phyloP scores from a whole-genome alignment of 2,329 filamentous ascomycete genomes.

The Capronia americana region DNA sequence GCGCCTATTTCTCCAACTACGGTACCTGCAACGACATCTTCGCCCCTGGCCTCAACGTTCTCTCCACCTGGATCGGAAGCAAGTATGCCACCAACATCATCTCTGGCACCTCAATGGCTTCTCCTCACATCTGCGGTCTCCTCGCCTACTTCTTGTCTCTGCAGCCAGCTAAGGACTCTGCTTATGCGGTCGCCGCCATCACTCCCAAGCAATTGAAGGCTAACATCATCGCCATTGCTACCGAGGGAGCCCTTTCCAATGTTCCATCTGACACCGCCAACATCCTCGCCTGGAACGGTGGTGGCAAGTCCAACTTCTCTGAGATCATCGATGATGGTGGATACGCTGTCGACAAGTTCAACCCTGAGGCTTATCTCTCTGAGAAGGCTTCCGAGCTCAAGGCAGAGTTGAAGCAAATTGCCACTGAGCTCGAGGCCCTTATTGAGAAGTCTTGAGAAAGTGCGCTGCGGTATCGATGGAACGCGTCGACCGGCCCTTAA shows the following conservation, averaged over 20 bases:
- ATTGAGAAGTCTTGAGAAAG: conserved; percentile 33
- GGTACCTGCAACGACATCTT: conserved; percentile 97
- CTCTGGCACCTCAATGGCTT: conserved; percentile 99
- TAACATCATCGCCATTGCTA: conserved; percentile 82
- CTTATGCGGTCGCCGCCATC: conserved; percentile 86
- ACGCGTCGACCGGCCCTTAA: background rate
- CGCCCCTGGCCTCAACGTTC: conserved; percentile 93
- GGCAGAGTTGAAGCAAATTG: conserved; percentile 41
- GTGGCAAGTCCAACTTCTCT: conserved; percentile 88
- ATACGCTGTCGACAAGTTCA: conserved; percentile 58
- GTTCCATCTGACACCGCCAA: conserved; percentile 88
- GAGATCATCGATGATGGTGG: conserved; percentile 77
- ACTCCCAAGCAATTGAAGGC: conserved; percentile 94
- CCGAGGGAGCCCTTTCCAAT: conserved; percentile 76
- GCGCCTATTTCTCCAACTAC: conserved; percentile 99
- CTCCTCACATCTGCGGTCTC: conserved; percentile 94
- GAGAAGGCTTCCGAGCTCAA: conserved; percentile 56
- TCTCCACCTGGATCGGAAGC: conserved; percentile 98
- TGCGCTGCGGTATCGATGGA: background rate
- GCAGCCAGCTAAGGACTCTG: conserved; percentile 86
- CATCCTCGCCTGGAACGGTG: conserved; percentile 98
- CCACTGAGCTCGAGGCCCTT: conserved; percentile 35
- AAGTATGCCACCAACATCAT: conserved; percentile 98
- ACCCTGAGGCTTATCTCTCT: conserved; percentile 50
- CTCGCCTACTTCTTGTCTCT: conserved; percentile 98